Evolutionary conservation across 805 yeast genomes (phyloP).

Genomic region (Limtongozyma cylindracea): DNA sequence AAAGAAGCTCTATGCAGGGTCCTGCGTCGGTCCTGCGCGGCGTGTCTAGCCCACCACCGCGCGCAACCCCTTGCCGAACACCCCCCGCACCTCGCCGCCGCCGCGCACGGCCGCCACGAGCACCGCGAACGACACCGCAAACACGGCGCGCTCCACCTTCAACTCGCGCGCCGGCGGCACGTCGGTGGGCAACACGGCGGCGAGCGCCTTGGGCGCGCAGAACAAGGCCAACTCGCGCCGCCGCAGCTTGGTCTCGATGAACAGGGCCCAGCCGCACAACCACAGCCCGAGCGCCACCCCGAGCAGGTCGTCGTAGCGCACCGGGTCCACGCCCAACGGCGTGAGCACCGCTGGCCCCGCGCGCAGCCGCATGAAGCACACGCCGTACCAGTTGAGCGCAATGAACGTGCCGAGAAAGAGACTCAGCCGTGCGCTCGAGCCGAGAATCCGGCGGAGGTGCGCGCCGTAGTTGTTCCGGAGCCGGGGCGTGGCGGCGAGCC

Average conservation of each 20-base stretch:
- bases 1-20: no score
- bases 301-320: slow-evolving; percentile 11
- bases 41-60: slow-evolving; percentile 1
- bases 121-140: slow-evolving; percentile 10
- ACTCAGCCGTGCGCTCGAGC: slow-evolving; percentile 13
- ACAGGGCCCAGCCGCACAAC: slow-evolving; percentile 14
- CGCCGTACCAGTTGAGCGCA: slow-evolving; percentile 18
- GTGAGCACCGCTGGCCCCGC: no score
- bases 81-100: slow-evolving; percentile 9
- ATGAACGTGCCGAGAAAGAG: slow-evolving; percentile 16
- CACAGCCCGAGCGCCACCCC: slow-evolving; percentile 16
- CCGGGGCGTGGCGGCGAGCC: neutral
- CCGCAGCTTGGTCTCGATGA: slow-evolving; percentile 12
- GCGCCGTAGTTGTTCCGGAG: slow-evolving; percentile 2
- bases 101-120: slow-evolving; percentile 9
- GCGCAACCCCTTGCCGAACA: slow-evolving; percentile 10
- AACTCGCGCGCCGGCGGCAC: slow-evolving; percentile 6
- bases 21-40: no score
- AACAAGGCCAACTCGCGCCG: slow-evolving; percentile 21
- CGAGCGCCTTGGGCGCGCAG: slow-evolving; percentile 14
- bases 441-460: slow-evolving; percentile 1
- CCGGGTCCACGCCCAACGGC: slow-evolving; percentile 6
- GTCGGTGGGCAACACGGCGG: slow-evolving; percentile 8
- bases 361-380: slow-evolving; percentile 15
- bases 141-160: slow-evolving; percentile 7